A percentile compares a stretch with the other conserved stretches of the same genome.
These are phyloP conservation scores for Botrytis porri DNA, from an alignment of 2,329 filamentous ascomycete genomes.

Conservation along the genomic window DNA sequence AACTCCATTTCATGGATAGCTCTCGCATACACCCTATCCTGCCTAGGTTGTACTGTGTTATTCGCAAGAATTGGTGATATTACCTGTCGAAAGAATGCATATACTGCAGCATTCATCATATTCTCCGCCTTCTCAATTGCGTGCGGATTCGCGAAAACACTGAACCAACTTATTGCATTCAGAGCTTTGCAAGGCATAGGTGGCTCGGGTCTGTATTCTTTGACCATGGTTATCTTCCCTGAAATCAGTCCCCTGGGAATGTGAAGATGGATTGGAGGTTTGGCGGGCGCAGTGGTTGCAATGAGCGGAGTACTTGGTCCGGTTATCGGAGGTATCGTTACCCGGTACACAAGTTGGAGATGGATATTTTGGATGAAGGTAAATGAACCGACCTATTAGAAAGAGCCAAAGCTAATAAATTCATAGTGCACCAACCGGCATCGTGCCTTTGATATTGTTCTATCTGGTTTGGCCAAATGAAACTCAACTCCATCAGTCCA, in stretches of 20 bases:
- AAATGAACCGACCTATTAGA: not conserved
- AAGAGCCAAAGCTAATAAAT: not conserved
- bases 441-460: constrained; percentile 47
- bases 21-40: constrained; percentile 48
- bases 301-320: constrained; percentile 31
- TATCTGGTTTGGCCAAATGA: constrained; percentile 50
- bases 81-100: constrained; percentile 19
- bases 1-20: constrained; percentile 52
- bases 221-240: constrained; percentile 39
- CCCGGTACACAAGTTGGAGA: constrained; percentile 26
- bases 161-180: constrained; percentile 42
- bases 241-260: constrained; percentile 47
- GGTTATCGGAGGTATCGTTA: constrained; percentile 31
- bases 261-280: constrained; percentile 44
- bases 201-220: constrained; percentile 41
- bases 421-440: constrained; percentile 50
- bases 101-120: constrained; percentile 44
- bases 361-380: constrained; percentile 21
- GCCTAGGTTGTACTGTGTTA: constrained; percentile 50
- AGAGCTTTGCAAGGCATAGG: constrained; percentile 38
- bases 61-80: constrained; percentile 48
- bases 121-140: constrained; percentile 57
- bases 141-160: constrained; percentile 47
- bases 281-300: constrained; percentile 45
- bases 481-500: constrained; percentile 41